Base-by-base conservation (phyloP, 1,139 yeast genomes). In the Blastobotrys serpentis region DNA sequence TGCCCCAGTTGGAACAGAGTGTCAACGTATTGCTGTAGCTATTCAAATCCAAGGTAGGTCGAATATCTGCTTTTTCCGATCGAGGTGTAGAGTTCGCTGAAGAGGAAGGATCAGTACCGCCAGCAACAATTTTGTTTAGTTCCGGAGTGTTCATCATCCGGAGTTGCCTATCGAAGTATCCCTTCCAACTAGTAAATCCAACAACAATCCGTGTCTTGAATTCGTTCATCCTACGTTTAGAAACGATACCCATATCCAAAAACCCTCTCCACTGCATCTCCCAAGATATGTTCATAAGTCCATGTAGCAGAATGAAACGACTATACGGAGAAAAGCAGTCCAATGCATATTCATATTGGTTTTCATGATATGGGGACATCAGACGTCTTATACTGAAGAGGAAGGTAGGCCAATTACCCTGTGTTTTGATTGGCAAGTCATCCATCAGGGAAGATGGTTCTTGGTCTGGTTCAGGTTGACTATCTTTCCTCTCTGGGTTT, bases 251-350 rank as follows among this genome's bases (percentile, higher is more conserved):
- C 52, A 66, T 57, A 47, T 67, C 70, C 17, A 66, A 59, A 36
- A 66, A 50, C 10, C 66, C 69, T 10, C 69, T 54, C 55, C 62
- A 58, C 45, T 71, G 68, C 55, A 72, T 55, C 43, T 71, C 73
- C 61, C 67, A 65, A n/a, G 71, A 62, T 21, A 73, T 57, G 37
- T 70, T 66, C 34, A 73, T 54, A 17, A 72, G 54, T 1, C 76
- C 76, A 56, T 72, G 74, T 2, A 73, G 57, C 23, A 73, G 57
- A 26, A 72, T 66, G 30, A 60, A 62, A 43, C 77, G 55, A 6
- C 74, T 66, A 52, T 68, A 73, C 43, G 67, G 72, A 1, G 76
- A 69, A 47, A 68, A 72, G 43, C 73, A 70, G 32, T 69, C 67
- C 44, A 66, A 48, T 13, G 64, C 64, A 47, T 70, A 71, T 51